phyloP scores from a whole-genome alignment of 2,329 filamentous ascomycete genomes.

The Aspergillus sp. region DNA sequence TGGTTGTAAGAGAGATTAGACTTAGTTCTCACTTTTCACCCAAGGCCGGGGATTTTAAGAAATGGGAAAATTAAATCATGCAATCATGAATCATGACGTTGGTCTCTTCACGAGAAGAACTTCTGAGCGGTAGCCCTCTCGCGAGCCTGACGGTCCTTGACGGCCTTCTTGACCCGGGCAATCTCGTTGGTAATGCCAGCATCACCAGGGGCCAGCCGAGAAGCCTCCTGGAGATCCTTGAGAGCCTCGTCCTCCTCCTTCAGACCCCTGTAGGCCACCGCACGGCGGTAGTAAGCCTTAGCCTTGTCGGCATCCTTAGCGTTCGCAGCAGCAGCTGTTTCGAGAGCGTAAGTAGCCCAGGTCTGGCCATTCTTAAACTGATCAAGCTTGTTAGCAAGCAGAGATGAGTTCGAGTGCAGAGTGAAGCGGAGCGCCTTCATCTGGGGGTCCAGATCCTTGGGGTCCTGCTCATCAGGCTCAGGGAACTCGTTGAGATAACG shows the following conservation, averaged over 20 bases:
- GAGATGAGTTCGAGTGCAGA: constrained; percentile 83
- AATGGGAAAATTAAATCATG: constrained; percentile 29
- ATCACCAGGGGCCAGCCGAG: constrained; percentile 73
- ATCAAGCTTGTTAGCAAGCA: constrained; percentile 79
- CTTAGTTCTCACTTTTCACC: constrained; percentile 16
- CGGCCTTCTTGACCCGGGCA: constrained; percentile 72
- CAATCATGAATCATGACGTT: constrained; percentile 32
- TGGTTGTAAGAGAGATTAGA: background rate
- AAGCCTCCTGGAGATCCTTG: constrained; percentile 72
- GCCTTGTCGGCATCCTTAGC: constrained; percentile 74
- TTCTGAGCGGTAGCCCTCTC: constrained; percentile 92
- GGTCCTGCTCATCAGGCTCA: constrained; percentile 67
- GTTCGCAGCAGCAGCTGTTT: constrained; percentile 58
- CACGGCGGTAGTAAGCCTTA: constrained; percentile 86
- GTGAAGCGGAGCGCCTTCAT: constrained; percentile 77
- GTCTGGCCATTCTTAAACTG: constrained; percentile 69
- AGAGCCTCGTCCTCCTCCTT: constrained; percentile 85
- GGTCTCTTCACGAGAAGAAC: constrained; percentile 66
- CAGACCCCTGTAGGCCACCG: constrained; percentile 69
- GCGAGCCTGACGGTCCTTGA: constrained; percentile 73
- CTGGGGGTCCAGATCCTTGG: constrained; percentile 65
- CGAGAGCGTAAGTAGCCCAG: constrained; percentile 72
- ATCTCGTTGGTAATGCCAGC: constrained; percentile 74
- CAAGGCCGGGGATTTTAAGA: constrained; percentile 15
- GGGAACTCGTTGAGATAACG: constrained; percentile 87